These are phyloP conservation scores for Saccharomyces paradoxus DNA, from an alignment of 805 yeast genomes.

Conservation along the genomic window DNA sequence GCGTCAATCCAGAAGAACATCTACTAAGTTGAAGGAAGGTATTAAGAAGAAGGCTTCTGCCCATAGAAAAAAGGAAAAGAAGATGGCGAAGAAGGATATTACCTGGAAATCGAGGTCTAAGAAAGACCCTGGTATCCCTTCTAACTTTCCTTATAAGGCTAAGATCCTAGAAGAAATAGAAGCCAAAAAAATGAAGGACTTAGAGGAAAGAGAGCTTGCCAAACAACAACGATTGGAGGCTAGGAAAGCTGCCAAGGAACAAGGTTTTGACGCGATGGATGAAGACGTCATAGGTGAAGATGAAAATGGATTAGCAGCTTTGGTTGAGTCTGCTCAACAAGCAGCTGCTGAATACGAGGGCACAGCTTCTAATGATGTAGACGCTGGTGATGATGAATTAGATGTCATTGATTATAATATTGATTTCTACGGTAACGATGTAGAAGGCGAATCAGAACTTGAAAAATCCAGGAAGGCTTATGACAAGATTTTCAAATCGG, in stretches of 20 bases:
- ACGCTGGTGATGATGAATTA: slow-evolving; percentile 34
- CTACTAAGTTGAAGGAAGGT: slow-evolving; percentile 94
- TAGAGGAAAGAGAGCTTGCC: slow-evolving; percentile 44
- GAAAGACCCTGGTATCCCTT: slow-evolving; percentile 92
- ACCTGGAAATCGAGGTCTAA: slow-evolving; percentile 84
- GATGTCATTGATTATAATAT: slow-evolving; percentile 45
- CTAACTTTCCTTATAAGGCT: slow-evolving; percentile 90
- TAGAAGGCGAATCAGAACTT: slow-evolving; percentile 40
- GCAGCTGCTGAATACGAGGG: slow-evolving; percentile 66
- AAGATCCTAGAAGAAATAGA: slow-evolving; percentile 68
- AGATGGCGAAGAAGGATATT: slow-evolving; percentile 74
- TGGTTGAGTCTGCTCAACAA: slow-evolving; percentile 79
- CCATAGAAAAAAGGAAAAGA: slow-evolving; percentile 76
- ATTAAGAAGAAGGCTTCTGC: slow-evolving; percentile 94
- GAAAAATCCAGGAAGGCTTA: slow-evolving; percentile 83
- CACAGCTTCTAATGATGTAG: slow-evolving; percentile 38
- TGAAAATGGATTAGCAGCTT: slow-evolving; percentile 63
- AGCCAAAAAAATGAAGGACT: slow-evolving; percentile 45
- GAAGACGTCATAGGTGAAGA: slow-evolving; percentile 35
- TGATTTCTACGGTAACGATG: slow-evolving; percentile 37
- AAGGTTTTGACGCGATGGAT: slow-evolving; percentile 27
- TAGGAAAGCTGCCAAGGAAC: slow-evolving; percentile 32
- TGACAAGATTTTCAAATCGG: slow-evolving; percentile 88
- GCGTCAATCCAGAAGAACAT: slow-evolving; percentile 76
- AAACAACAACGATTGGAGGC: slow-evolving; percentile 42